Base-by-base conservation (phyloP, 1,284 basidiomycete species). In the Moesziomyces aphidis region DNA sequence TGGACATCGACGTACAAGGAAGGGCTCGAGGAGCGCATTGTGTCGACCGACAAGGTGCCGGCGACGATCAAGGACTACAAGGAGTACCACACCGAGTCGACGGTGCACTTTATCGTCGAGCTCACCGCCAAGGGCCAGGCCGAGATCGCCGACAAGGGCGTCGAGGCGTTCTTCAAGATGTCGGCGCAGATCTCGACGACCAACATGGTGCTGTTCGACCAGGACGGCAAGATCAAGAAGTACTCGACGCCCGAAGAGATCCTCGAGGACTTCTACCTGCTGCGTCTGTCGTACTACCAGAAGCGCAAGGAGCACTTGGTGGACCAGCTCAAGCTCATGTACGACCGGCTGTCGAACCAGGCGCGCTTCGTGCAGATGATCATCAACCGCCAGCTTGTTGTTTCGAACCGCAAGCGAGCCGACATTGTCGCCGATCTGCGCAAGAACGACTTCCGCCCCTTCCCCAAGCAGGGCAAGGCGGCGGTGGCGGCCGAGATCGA, bases 181-280 rank as follows among this genome's bases (percentile, higher is more conserved):
- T 90, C 90, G 5, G 87, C 88, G 47, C 93, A 94, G 82, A 86
- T 98, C 83, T 92, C 89, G 83, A 97, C 94, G 10, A 89, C 89
- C 83, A 99, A 99, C 87, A 98, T 99, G 97, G 97, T 99, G 10
- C 94, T 94, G 85, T 99, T 99, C 85, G 95, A 98, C 85, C 90
- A 93, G 73, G 91, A 96, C 31, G 92, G 94, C 80, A 97, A 97
- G 88, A 97, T 99, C 87, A 94, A 92, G 87, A 97, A 92, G 86
- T 99, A 98, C 85, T 86, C 89, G 22, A 89, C 91, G 2, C 90
- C 97, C 0, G 96, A 98, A 83, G 92, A 95, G 81, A 94, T 99
- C 65, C 86, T 99, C 54, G 91, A 93, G 69, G 96, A 97, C 55
- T 99, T 97, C 85, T 99, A 93, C 85, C 92, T 93, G 47, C 87